Base-by-base conservation (phyloP, 805 yeast genomes). In the Cyberlindnera sargentensis region DNA sequence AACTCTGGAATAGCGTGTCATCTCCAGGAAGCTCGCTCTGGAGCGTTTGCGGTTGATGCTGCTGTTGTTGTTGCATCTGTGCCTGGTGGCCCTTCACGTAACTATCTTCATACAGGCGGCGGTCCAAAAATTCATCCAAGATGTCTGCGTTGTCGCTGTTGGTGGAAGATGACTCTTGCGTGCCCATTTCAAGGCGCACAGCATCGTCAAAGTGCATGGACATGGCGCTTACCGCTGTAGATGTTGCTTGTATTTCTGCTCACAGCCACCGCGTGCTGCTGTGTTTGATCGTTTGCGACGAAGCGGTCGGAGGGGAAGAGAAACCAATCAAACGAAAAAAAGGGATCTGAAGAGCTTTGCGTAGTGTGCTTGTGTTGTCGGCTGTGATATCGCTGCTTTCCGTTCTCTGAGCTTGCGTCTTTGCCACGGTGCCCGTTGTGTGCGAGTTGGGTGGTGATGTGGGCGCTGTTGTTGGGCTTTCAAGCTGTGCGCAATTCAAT, bases 81-180 rank as follows among this genome's bases (percentile, higher is more conserved):
- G n/a, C 27, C 30, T 40, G 29, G 8, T 49, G 34, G 15, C 34
- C 27, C 49, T 20, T 51, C 45, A 25, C 45, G 42, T 8, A 46
- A 31, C 11, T 50, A 24, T 54, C 58, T 3, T 54, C 60, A 27
- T 56, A 57, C 8, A 56, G 40, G 8, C 61, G 48, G 37, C 47
- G 52, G 43, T 57, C 61, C 26, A 57, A 30, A 42, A 57, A 57
- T 47, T 79, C 84, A 51, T 76, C 81, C 37, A 79, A 55, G 31
- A 78, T 67, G 47, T 78, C 82, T 6, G 49, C 30, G 39, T 46
- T 40, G 29, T 45, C 46, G 9, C 31, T 37, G 5, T 25, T 24
- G n/a, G 31, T 10, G 30, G 43, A 40, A 3, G 28, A 10, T 7
- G 41, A 38, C 25, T 28, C 42, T 15, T 20, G 36, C 6, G 9